Base-by-base conservation (phyloP, 805 yeast genomes). In the Saccharomycopsis vini region DNA sequence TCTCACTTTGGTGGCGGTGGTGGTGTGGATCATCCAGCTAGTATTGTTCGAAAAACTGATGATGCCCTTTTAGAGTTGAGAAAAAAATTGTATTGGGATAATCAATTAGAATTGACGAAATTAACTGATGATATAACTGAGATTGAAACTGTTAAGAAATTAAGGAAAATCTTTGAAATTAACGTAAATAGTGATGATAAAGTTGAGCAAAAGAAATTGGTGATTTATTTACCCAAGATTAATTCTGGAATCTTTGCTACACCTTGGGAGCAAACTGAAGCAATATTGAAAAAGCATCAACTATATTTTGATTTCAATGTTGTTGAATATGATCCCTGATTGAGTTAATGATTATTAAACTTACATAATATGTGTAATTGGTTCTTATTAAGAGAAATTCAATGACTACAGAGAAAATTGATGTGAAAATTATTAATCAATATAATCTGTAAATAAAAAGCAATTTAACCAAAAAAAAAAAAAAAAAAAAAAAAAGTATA, bases 161-260 rank as follows among this genome's bases (percentile, higher is more conserved):
- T 38, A 2, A 38, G 42, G 20, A 13, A 16, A 32, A 41, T 34
- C 34, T 15, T 30, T 22, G 12, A 23, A 6, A 34, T n/a, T 9
- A 15, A 19, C 4, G 20, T 21, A 13, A 34, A 24, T 13, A 34
- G 24, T 10, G 36, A 20, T 13, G 19, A 35, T 4, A 45, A 36
- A 32, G 36, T 23, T 10, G 54, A 56, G 29, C 29, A 12, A 24
- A 24, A n/a, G 2, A 39, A 47, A 12, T 50, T 57, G 13, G 57
- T 59, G 0, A 55, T 84, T 2, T 69, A 69, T 50, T 74, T 86
- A 81, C 95, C 95, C 19, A 71, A 72, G 58, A 85, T 86, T 52
- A 86, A 86, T 53, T 73, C 90, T 24, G 95, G 95, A 0, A 73
- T 86, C 2, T 86, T 85, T 58, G 71, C 71, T 1, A 88, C 83